Evolutionary conservation across 2,329 filamentous ascomycete species (phyloP).

Genomic region (Aspergillus quadricinctus): DNA sequence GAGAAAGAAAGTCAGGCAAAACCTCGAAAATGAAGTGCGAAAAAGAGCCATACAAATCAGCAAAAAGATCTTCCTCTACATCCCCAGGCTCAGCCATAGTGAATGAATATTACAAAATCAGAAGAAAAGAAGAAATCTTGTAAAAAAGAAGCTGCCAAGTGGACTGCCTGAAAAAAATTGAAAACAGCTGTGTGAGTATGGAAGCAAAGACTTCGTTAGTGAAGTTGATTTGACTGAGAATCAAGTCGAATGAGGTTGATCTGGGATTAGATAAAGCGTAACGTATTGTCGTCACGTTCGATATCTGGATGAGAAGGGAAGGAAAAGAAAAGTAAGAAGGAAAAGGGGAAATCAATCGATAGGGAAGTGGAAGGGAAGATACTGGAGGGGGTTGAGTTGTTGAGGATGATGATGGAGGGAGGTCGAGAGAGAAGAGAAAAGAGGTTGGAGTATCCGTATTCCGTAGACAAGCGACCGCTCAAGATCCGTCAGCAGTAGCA

Average conservation of each 20-base stretch:
- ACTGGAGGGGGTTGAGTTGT: background rate
- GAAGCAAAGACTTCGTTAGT: background rate
- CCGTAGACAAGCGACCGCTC: constrained; percentile 9
- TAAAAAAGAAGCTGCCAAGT: background rate
- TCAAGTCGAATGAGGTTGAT: background rate
- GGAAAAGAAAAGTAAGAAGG: constrained; percentile 4
- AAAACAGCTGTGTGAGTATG: background rate
- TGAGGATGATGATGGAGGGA: constrained; percentile 7
- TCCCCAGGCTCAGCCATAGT: constrained; percentile 76
- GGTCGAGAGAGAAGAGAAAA: constrained; percentile 8
- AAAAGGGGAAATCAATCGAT: constrained; percentile 1
- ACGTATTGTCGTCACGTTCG: background rate
- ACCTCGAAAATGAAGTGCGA: background rate
- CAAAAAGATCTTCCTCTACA: constrained; percentile 91
- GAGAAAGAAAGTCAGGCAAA: constrained; percentile 7
- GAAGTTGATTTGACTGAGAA: background rate
- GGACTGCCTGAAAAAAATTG: background rate
- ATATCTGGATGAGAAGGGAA: constrained; percentile 2
- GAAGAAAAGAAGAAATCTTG: background rate
- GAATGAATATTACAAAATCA: constrained; percentile 6
- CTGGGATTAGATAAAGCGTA: background rate
- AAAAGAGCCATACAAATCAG: constrained; percentile 68
- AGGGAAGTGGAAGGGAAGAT: background rate
- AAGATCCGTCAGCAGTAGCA: background rate
- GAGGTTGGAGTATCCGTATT: background rate